A percentile compares a stretch with the other conserved stretches of the same genome.
Evolutionary conservation across 2,329 filamentous ascomycete species (phyloP).

Genomic region (Venturiaceae sp.): DNA sequence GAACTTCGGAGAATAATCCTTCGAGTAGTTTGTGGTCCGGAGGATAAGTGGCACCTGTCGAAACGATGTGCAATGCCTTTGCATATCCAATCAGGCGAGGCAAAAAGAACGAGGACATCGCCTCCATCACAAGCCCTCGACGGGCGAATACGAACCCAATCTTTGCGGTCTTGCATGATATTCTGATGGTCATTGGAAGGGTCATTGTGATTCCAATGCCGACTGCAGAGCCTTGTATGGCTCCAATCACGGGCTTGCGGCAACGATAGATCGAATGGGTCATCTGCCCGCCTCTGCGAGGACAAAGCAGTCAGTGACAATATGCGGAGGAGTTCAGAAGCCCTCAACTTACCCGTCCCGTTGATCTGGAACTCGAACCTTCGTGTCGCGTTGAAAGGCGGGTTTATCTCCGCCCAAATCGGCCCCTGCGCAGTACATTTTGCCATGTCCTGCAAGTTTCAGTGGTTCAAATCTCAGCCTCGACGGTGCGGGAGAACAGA

Average conservation of each 20-base stretch:
- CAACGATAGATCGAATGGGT: slow-evolving; percentile 45
- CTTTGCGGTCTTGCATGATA: slow-evolving; percentile 47
- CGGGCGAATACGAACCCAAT: slow-evolving; percentile 67
- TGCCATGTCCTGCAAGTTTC: slow-evolving; percentile 20
- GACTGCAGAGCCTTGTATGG: slow-evolving; percentile 46
- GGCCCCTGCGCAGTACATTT: slow-evolving; percentile 46
- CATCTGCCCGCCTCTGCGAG: slow-evolving; percentile 30
- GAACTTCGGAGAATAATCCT: slow-evolving; percentile 56
- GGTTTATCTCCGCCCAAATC: slow-evolving; percentile 27
- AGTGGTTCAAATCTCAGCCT: neutral
- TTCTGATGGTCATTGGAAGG: slow-evolving; percentile 46
- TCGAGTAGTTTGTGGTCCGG: slow-evolving; percentile 41
- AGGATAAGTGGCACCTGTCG: slow-evolving; percentile 53
- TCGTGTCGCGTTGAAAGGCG: slow-evolving; percentile 17
- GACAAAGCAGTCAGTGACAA: neutral
- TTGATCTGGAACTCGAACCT: slow-evolving; percentile 5
- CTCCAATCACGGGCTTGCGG: slow-evolving; percentile 46
- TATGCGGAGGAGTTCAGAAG: neutral
- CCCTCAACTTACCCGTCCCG: neutral
- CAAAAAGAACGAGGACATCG: slow-evolving; percentile 60
- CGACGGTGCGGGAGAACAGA: neutral
- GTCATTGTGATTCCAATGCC: slow-evolving; percentile 53
- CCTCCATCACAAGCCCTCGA: slow-evolving; percentile 63
- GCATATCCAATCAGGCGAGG: slow-evolving; percentile 58
- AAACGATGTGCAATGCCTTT: slow-evolving; percentile 54